These are phyloP conservation scores for Ilex aquifolium DNA, from an alignment of 257 asterid species.

Conservation along the genomic window DNA sequence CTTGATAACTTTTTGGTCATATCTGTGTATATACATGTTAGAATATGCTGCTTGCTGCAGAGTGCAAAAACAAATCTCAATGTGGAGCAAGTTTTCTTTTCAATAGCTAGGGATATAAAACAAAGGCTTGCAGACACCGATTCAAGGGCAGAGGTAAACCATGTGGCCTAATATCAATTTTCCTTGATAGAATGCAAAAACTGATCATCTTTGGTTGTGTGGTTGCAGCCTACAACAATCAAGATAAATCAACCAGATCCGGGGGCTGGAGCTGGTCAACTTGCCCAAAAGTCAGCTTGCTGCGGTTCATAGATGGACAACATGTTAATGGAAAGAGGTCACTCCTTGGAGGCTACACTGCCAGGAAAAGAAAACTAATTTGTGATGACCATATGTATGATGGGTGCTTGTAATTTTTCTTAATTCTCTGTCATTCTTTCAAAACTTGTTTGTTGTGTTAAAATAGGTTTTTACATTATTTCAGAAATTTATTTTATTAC, in stretches of 20 bases:
- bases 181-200: no score
- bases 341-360: no score
- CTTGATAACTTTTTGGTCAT: not conserved
- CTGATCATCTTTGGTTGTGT: not conserved
- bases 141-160: slow-evolving; percentile 28
- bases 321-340: not conserved
- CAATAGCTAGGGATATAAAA: slow-evolving; percentile 41
- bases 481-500: slow-evolving; percentile 10
- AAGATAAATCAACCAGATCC: slow-evolving; percentile 10
- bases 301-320: slow-evolving; percentile 15
- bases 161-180: no score
- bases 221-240: slow-evolving; percentile 15
- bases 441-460: slow-evolving; percentile 30
- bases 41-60: slow-evolving; percentile 17
- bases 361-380: slow-evolving; percentile 11
- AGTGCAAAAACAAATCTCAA: slow-evolving; percentile 43
- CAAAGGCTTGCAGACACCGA: slow-evolving; percentile 41
- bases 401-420: slow-evolving; percentile 22
- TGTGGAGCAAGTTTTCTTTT: slow-evolving; percentile 43
- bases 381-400: slow-evolving; percentile 21
- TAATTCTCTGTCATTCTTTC: slow-evolving; percentile 21
- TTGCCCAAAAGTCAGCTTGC: slow-evolving; percentile 14
- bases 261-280: slow-evolving; percentile 13
- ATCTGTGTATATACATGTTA: not conserved
- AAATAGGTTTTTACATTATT: slow-evolving; percentile 28